Base-by-base conservation (phyloP, 352 stramenopile species). In the Phytopythium ostracodes region DNA sequence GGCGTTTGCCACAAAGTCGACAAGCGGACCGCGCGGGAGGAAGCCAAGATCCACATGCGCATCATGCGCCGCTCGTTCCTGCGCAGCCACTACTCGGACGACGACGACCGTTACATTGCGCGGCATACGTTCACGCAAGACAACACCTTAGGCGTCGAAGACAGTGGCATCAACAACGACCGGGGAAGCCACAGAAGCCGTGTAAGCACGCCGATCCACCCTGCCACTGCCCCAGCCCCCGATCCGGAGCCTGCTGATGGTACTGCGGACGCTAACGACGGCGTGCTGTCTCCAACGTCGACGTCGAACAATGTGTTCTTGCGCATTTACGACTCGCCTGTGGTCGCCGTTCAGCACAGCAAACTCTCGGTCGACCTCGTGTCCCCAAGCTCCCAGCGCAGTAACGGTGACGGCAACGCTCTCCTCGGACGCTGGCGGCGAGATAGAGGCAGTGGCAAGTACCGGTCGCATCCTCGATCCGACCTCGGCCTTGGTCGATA, bases 61-160 rank as follows among this genome's bases (percentile, higher is more conserved):
- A 73, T 89, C 33, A 82, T 93, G 61, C 74, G 84, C 9, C 79
- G 82, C 31, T 91, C 82, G 11, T 90, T 87, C 59, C 57, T 92
- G 12, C 79, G 65, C 58, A 92, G 79, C 59, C 72, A 89, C 42
- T 77, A 93, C 73, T 76, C 65, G 1, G 79, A 82, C 35, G 67
- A 60, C 25, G 70, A 67, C 14, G 70, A 75, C 8, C 35, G 40
- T 9, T 50, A 52, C 24, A 50, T 60, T 6, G 20, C 55, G n/a
- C 25, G 27, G 15, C 42, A 40, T 17, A 42, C n/a, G 10, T 40
- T 52, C 25, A 12, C 24, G 24, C 62, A 67, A 29, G 24, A 40
- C 2, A 55, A 49, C 14, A 25, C 24, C 36, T 47, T 44, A 25
- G 24, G 43, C 20, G 31, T 49, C 33, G 53, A 59, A 15, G 53